Conservation (phyloP, 139 green algal species). For the Micractinium sp. region DNA sequence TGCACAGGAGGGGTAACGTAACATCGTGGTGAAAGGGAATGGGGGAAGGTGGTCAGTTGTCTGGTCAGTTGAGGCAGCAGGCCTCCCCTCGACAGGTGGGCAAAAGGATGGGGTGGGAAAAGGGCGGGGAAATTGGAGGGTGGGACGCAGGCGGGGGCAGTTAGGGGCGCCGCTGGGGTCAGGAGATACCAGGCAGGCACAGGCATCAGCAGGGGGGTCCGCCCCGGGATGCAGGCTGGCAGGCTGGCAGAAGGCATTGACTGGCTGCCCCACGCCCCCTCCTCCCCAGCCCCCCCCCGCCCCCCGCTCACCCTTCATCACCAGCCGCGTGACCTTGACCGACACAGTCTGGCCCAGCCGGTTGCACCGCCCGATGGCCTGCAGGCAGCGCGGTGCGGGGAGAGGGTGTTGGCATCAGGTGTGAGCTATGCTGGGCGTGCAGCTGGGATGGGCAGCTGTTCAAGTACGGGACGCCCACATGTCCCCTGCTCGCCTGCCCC, state of each 20-base stretch:
- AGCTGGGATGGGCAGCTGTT: neutral
- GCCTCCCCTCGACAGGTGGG: no score
- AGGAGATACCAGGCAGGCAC: neutral
- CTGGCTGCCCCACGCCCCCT: neutral
- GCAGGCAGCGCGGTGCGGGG: neutral
- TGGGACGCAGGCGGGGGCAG: no score
- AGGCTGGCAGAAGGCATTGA: neutral
- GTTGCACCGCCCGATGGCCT: slow-evolving; percentile 36
- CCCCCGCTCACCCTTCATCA: slow-evolving; percentile 8
- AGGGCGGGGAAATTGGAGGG: neutral
- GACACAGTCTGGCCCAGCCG: slow-evolving; percentile 32
- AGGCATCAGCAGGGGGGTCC: neutral
- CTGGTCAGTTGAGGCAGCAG: no score
- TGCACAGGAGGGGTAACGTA: neutral
- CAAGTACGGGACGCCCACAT: neutral
- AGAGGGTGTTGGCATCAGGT: no score
- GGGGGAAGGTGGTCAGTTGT: neutral
- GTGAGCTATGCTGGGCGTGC: no score
- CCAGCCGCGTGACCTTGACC: slow-evolving; percentile 37
- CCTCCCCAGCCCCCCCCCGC: neutral
- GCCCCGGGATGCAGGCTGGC: neutral
- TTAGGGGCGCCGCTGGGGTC: no score
- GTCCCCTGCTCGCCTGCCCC: no score
- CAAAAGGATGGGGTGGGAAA: no score
- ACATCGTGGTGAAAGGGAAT: neutral